Base-by-base conservation (phyloP, 2,329 filamentous ascomycete genomes). In the Orbilia ellipsospora region DNA sequence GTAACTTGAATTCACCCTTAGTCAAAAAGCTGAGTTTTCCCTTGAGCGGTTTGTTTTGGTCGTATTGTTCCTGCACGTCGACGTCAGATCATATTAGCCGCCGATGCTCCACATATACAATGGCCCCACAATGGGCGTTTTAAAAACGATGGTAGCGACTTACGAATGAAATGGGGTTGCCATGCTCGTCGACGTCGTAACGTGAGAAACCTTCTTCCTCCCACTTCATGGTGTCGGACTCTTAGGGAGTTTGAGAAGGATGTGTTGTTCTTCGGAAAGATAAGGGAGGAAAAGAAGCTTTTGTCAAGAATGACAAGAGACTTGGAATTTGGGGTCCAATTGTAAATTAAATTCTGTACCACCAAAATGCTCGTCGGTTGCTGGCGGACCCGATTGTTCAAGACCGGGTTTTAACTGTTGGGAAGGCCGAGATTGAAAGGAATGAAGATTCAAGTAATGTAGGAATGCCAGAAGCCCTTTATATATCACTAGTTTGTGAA, bases 161-260 rank as follows among this genome's bases (percentile, higher is more conserved):
- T 69, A 76, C 73, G 61, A 76, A 70, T 8, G 73, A 59, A 20
- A 76, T 40, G 6, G 73, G 60, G 48, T 70, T 70, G 2, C 73
- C 73, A 65, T 70, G 7, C 60, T 76, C 65, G 50, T 76, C 73
- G 36, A 70, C 66, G 59, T 74, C 70, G 57, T 74, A 74, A 76
- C 73, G 73, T 13, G 65, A 65, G 31, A 61, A 76, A 31, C 65
- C 65, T 57, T 70, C 66, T 69, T 76, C 73, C 12, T 76, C 64
- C 73, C 73, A 76, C 73, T 66, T 76, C 73, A 76, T 76, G 18
- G 23, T 66, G 60, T 40, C 57, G 20, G 20, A 60, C 57, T 36
- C 55, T 60, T 55, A n/a, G n/a, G n/a, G 57, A 28, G 45, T 36
- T 26, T 45, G 23, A 23, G 18, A 23, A 18, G 12, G 10, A 31